Conservation (phyloP, 208 protist species). For the Endotrypanum monterogeii region DNA sequence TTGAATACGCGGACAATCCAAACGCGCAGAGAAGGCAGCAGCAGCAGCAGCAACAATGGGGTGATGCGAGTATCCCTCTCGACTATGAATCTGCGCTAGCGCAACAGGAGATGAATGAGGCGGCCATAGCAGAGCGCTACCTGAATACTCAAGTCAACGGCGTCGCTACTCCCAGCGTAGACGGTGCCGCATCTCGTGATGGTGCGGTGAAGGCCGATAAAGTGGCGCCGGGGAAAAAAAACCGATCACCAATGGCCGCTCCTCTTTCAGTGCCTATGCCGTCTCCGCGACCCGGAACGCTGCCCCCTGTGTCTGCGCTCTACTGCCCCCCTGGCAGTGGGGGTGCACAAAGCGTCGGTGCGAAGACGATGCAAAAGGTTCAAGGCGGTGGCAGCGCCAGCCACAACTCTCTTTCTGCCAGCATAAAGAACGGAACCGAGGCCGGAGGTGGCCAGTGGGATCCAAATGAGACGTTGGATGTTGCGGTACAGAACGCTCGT, state of each 20-base stretch:
- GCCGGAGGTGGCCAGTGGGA: neutral
- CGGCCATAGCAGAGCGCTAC: neutral
- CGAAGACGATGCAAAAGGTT: neutral
- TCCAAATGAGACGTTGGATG: neutral
- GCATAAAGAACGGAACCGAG: neutral
- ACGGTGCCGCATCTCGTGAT: constrained; percentile 5
- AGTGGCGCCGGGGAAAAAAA: neutral
- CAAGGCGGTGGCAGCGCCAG: neutral
- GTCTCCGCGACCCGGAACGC: neutral
- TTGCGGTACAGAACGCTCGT: neutral
- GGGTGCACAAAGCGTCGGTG: neutral
- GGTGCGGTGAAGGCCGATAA: neutral
- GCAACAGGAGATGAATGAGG: constrained; percentile 20
- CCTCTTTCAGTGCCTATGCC: neutral
- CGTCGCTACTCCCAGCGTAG: neutral
- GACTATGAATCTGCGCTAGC: constrained; percentile 29
- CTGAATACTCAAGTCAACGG: neutral
- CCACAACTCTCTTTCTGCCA: neutral
- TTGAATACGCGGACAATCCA: constrained; percentile 20
- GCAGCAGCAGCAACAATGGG: constrained; percentile 10
- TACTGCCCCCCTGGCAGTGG: neutral
- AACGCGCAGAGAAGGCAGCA: constrained; percentile 1
- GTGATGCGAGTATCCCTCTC: constrained; percentile 12
- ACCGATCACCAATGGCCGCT: neutral
- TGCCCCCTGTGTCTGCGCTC: neutral